These are phyloP conservation scores for Davidsoniella neocaledoniae DNA, from an alignment of 2,329 filamentous ascomycete species.

Conservation along the genomic window DNA sequence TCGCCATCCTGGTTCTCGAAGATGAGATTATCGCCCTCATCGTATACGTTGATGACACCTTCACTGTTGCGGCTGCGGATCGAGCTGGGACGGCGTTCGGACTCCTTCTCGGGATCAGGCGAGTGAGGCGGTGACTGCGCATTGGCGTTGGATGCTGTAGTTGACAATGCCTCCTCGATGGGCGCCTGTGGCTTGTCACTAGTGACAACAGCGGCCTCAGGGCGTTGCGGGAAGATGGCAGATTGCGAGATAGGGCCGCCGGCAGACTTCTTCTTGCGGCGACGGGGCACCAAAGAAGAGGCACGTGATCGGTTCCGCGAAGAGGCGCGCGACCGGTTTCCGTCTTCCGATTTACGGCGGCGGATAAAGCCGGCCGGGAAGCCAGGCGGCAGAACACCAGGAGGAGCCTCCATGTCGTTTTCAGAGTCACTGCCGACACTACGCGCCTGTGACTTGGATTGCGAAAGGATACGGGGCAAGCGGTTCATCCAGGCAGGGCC, in stretches of 20 bases:
- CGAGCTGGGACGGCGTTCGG: constrained; percentile 15
- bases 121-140: neutral
- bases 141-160: constrained; percentile 4
- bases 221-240: constrained; percentile 55
- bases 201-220: constrained; percentile 1
- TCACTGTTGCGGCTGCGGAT: constrained; percentile 8
- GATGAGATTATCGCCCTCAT: constrained; percentile 64
- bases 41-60: constrained; percentile 48
- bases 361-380: constrained; percentile 63
- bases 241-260: constrained; percentile 83
- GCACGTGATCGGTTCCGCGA: constrained; percentile 11
- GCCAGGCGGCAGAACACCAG: constrained; percentile 54
- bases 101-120: constrained; percentile 1
- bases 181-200: neutral
- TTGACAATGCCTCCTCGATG: constrained; percentile 1
- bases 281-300: constrained; percentile 31
- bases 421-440: constrained; percentile 68
- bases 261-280: constrained; percentile 47
- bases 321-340: constrained; percentile 8
- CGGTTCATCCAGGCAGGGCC: constrained; percentile 91
- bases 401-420: constrained; percentile 37
- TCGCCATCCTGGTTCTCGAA: constrained; percentile 81
- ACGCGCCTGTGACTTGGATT: constrained; percentile 65
- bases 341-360: constrained; percentile 27
- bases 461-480: constrained; percentile 52